phyloP scores from a whole-genome alignment of 192 early-diverging fungal species.

The Entomortierella parvispora region DNA sequence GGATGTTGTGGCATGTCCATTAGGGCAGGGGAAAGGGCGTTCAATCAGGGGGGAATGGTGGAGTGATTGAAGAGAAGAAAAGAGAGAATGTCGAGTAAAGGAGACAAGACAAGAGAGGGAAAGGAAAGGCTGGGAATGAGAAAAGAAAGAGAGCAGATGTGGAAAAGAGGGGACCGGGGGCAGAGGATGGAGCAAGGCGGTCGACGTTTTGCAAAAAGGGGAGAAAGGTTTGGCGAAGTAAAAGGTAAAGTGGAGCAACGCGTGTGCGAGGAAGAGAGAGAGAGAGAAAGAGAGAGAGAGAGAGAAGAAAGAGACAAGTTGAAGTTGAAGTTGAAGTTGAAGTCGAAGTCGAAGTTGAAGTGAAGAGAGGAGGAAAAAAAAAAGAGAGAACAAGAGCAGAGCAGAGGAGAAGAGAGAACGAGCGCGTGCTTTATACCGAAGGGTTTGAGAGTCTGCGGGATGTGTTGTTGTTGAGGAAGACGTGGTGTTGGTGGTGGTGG shows the following conservation, averaged over 20 bases:
- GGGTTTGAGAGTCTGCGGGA: neutral
- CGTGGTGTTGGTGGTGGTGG: too few species aligned
- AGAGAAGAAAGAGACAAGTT: neutral
- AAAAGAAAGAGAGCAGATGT: too few species aligned
- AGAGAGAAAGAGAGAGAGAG: neutral
- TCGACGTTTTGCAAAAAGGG: too few species aligned
- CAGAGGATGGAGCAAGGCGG: too few species aligned
- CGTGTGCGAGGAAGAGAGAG: neutral
- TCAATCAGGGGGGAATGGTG: neutral
- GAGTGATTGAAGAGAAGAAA: slow-evolving; percentile 1
- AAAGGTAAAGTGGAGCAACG: too few species aligned
- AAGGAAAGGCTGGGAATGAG: too few species aligned
- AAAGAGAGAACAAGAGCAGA: slow-evolving; percentile 15
- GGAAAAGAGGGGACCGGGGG: too few species aligned
- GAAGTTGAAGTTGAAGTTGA: too few species aligned
- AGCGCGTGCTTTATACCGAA: neutral
- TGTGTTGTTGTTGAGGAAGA: too few species aligned
- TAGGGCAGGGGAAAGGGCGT: slow-evolving; percentile 7
- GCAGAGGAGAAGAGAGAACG: neutral
- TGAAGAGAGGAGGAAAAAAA: neutral
- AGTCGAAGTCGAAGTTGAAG: too few species aligned
- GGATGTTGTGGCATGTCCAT: slow-evolving; percentile 50
- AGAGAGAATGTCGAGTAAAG: slow-evolving; percentile 5
- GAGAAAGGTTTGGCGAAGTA: too few species aligned
- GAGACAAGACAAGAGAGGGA: slow-evolving; percentile 3